Base-by-base conservation (phyloP, 2,329 filamentous ascomycete species). In the Fusarium burgessii region DNA sequence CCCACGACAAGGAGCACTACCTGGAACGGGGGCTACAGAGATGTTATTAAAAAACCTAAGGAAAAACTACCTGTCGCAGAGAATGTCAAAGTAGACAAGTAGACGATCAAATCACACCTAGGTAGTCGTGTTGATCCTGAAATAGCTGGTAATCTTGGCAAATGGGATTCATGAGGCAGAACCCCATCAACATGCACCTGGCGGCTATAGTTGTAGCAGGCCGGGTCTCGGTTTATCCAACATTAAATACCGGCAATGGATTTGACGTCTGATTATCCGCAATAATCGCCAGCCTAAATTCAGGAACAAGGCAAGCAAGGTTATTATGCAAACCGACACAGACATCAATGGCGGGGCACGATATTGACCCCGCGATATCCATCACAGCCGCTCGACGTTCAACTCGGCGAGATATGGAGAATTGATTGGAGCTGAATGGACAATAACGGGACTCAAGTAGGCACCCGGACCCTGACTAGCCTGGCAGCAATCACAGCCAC, bases 231-330 rank as follows among this genome's bases (percentile, higher is more conserved):
- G 9, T 52, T 29, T 27, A 27, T 64, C 50, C 41, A 49, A 64
- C 47, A 29, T 46, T 43, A 51, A 40, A 38, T 36, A 43, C 43
- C 42, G 43, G 18, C n/a, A 20, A 40, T 35, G 55, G 45, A 23
- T 42, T 23, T 46, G 25, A 33, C 17, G 32, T 12, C 20, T 27
- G 36, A 15, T 61, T 59, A 47, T 33, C 68, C 55, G 54, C 60
- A 36, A 52, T 57, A 62, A 58, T 61, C 54, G 36, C 67, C 41
- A 60, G 55, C 46, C 45, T 63, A 51, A 58, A 63, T 59, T 18
- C 40, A 35, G 38, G 45, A 25, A 69, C 42, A 56, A 42, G 41
- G 12, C 29, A 29, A 29, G 29, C 29, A 29, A 29, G 29, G 29
- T 11, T 29, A 29, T 15, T 32, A 20, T 56, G 58, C 32, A 55